phyloP scores from a whole-genome alignment of 352 stramenopile species.

The Phytophthora chlamydospora region DNA sequence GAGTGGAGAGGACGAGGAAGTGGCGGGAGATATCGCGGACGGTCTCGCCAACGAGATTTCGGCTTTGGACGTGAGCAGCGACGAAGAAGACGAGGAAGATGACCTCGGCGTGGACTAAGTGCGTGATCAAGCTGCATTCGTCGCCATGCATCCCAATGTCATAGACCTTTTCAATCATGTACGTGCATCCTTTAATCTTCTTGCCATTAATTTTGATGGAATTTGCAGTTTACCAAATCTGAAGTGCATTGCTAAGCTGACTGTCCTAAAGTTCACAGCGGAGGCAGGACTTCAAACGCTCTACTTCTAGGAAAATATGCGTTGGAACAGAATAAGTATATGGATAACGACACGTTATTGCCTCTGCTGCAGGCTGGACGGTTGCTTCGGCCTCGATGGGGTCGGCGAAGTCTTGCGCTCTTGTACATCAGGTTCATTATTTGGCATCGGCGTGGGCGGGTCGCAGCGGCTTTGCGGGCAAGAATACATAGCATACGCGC shows the following conservation, averaged over 20 bases:
- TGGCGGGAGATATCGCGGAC: slow-evolving; percentile 71
- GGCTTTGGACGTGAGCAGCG: slow-evolving; percentile 83
- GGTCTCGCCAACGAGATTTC: slow-evolving; percentile 72
- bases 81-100: slow-evolving; percentile 78
- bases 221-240: too few species aligned
- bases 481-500: slow-evolving; percentile 26
- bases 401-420: slow-evolving; percentile 24
- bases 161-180: slow-evolving; percentile 24
- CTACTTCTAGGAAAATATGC: neutral
- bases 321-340: slow-evolving; percentile 40
- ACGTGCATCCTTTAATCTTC: neutral
- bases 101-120: slow-evolving; percentile 57
- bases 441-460: slow-evolving; percentile 20
- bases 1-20: slow-evolving; percentile 62
- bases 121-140: neutral
- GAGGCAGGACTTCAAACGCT: slow-evolving; percentile 1
- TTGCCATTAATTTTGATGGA: neutral
- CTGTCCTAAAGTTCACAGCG: neutral
- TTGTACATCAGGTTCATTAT: slow-evolving; percentile 48
- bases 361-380: slow-evolving; percentile 19
- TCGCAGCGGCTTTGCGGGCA: slow-evolving; percentile 25
- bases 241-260: too few species aligned
- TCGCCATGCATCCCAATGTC: slow-evolving; percentile 17
- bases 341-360: slow-evolving; percentile 36
- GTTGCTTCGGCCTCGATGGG: slow-evolving; percentile 22